Base-by-base conservation (phyloP, 306 rosid species). In the Nissolia schottii region DNA sequence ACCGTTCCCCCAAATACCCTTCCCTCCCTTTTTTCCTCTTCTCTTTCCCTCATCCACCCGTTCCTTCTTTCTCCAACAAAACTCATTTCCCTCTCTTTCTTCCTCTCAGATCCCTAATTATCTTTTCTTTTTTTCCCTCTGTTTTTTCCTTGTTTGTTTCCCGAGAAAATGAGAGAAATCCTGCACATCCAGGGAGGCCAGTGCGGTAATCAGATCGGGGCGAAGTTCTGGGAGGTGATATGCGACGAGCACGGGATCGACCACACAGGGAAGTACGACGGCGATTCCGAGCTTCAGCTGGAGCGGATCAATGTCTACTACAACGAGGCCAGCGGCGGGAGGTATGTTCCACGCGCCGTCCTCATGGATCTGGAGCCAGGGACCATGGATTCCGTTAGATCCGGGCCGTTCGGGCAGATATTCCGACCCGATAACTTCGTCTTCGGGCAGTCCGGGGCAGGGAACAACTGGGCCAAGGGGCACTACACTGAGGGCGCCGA, bases 331-430 rank as follows among this genome's bases (percentile, higher is more conserved):
- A 73, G 66, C 8, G 82, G 85, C 0, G 85, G 85, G 50, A 82
- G 85, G 61, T 82, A 73, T 25, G 85, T 82, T 6, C 85, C 85
- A 7, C 85, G 85, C 38, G 85, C 85, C 12, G 85, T 82, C 29
- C 82, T 77, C 51, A 82, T 82, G 85, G 85, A 82, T 82, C 82
- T 82, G n/a, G 85, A 82, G 22, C 85, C 85, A 3, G 85, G 85
- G 6, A 82, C 85, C 64, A 82, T 82, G 85, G 80, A 82, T 22
- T 82, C 86, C 49, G 35, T 82, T 18, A 82, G 86, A 82, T 82
- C 86, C 57, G 86, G 86, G 7, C 86, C 75, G 4, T 74, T 27
- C 29, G 86, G 86, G 13, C 86, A 82, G 78, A 74, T 82, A 54
- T 82, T 82, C 66, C 82, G 86, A 5, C 86, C 86, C 0, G 83